phyloP scores from a whole-genome alignment of 495 filamentous ascomycete species.

The Penicillium ochrochloron region DNA sequence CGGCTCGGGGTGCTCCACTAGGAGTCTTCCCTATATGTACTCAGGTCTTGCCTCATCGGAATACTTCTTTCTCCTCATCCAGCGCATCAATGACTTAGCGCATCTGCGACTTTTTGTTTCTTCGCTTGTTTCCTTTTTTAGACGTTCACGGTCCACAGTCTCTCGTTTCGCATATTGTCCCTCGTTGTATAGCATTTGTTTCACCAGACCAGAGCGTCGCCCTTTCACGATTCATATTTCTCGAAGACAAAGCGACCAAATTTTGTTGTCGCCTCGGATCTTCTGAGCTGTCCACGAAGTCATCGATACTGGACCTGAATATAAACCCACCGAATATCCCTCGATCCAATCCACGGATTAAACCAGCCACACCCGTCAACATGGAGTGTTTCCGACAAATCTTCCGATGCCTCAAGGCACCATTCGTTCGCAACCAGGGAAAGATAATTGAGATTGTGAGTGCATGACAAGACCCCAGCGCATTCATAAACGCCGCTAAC shows the following conservation, averaged over 20 bases:
- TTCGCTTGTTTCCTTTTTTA: conserved; percentile 33
- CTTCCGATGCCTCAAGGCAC: conserved; percentile 41
- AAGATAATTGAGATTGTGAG: conserved; percentile 47
- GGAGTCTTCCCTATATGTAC: conserved; percentile 31
- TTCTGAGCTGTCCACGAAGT: background rate
- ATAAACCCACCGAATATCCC: conserved; percentile 15
- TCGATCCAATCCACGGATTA: conserved; percentile 6
- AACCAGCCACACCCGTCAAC: conserved; percentile 2
- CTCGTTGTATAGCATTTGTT: conserved; percentile 33
- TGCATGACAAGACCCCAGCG: conserved; percentile 1
- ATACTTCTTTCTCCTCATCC: conserved; percentile 1
- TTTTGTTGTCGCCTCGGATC: background rate
- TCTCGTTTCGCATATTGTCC: conserved; percentile 35
- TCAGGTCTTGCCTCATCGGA: background rate
- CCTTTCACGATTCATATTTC: conserved; percentile 16
- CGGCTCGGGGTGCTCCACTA: conserved; percentile 14
- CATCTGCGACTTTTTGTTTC: conserved; percentile 24
- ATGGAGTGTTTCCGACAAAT: conserved; percentile 52
- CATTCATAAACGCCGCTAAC: conserved; percentile 9
- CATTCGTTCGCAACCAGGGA: conserved; percentile 38
- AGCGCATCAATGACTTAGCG: conserved; percentile 37
- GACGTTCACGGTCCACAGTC: conserved; percentile 26
- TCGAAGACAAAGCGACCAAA: conserved; percentile 3
- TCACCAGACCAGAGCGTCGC: conserved; percentile 21
- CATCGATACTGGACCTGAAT: conserved; percentile 14